Percentiles rank a stretch among this genome's conserved stretches.
Evolutionary conservation across 768 basidiomycete genomes (phyloP).

Genomic region (Galerina marginata): DNA sequence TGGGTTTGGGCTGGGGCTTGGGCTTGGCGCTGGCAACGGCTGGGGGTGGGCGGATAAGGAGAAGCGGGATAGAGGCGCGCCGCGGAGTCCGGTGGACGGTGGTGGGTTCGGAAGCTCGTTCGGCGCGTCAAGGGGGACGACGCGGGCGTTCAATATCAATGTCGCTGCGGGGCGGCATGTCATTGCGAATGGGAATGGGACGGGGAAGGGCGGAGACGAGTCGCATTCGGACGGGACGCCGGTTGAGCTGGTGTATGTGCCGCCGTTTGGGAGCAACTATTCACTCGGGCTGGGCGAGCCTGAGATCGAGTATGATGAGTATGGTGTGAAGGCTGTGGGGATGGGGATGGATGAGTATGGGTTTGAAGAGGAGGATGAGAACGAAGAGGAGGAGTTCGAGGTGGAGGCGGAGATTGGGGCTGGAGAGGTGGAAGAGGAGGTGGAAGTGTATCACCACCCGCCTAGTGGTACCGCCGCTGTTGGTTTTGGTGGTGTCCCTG

Average conservation of each 20-base stretch:
- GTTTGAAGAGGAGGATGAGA: neutral
- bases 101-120: constrained; percentile 20
- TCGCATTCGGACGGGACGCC: constrained; percentile 45
- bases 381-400: constrained; percentile 2
- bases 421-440: constrained; percentile 13
- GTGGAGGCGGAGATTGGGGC: neutral
- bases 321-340: neutral
- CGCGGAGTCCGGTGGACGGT: constrained; percentile 8
- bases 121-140: constrained; percentile 23
- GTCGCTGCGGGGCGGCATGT: constrained; percentile 13
- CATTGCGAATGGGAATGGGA: constrained; percentile 28
- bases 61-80: neutral
- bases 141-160: constrained; percentile 20
- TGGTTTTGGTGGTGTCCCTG: constrained; percentile 3
- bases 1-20: constrained; percentile 27
- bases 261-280: constrained; percentile 49
- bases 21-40: constrained; percentile 12
- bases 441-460: constrained; percentile 19
- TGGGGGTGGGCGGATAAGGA: constrained; percentile 16
- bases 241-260: constrained; percentile 77
- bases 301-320: constrained; percentile 15
- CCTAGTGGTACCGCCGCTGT: constrained; percentile 7
- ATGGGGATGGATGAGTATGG: neutral
- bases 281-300: constrained; percentile 26
- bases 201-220: too few species aligned